phyloP scores from a whole-genome alignment of 2,329 filamentous ascomycete genomes.

The Chaetomiaceae sp. region DNA sequence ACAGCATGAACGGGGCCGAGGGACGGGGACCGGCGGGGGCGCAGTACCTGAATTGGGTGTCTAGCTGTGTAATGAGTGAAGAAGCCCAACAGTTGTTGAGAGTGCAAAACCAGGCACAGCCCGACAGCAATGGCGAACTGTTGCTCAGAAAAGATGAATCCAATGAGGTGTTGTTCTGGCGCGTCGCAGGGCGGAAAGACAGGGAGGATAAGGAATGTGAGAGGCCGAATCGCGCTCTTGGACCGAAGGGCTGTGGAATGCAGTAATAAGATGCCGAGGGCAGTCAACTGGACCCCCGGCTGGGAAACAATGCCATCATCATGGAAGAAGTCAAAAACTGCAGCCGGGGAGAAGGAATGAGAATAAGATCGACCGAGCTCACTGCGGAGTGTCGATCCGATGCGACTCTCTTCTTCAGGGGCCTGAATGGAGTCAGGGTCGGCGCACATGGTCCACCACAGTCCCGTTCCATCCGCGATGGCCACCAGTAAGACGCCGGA shows the following conservation, averaged over 20 bases:
- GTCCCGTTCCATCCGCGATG: neutral
- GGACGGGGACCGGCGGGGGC: no score
- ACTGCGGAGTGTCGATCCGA: slow-evolving; percentile 15
- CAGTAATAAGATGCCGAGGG: neutral
- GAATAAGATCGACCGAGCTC: slow-evolving; percentile 10
- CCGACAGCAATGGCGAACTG: neutral
- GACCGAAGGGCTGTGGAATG: neutral
- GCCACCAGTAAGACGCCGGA: neutral
- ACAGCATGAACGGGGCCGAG: no score
- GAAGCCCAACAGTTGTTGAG: neutral
- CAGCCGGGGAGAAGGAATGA: neutral
- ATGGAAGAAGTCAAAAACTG: neutral
- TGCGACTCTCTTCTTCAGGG: slow-evolving; percentile 14
- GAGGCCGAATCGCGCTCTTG: neutral
- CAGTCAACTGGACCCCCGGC: neutral
- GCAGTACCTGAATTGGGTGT: no score
- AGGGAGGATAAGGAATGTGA: neutral
- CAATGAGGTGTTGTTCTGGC: neutral
- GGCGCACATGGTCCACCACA: neutral
- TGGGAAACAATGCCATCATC: neutral
- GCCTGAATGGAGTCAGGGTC: neutral
- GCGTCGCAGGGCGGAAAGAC: neutral
- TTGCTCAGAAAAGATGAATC: neutral
- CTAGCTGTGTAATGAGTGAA: neutral
- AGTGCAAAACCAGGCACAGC: neutral